Evolutionary conservation across 106 monocot genomes (phyloP), one percentile per base, ranked within the genome.

Genomic region (Dendrobium huoshanense): DNA sequence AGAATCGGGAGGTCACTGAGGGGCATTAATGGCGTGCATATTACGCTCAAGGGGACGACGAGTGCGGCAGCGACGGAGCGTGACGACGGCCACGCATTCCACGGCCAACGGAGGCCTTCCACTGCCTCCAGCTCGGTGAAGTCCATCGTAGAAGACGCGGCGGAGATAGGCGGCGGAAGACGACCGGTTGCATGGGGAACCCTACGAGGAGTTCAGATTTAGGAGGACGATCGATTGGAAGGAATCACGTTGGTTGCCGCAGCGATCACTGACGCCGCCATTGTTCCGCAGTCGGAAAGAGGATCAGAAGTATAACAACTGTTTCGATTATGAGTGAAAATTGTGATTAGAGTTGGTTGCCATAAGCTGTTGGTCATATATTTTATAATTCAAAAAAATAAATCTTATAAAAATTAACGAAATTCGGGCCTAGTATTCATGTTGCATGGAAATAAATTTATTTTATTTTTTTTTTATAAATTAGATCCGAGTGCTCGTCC

Each of bases 21-120:
- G 15, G 87, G 73, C 19, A 77, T 73, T 55, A 99, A 87, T 13
- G 99, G 99, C 9, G 92, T 90, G 88, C 75, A 88, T 79, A 99
- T 82, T 19, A 91, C 91, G 89, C 90, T 87, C 7, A 89, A 84
- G 47, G 98, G 98, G 54, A 99, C 83, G 73, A 95, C 89, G 29
- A 95, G 91, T 10, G 91, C 84, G 27, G 91, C 88, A 13, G 88
- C 87, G 17, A 88, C 83, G 75, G 90, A 75, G 18, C 87, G 61
- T 1, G 92, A 82, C 18, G 92, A 70, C 0, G 93, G 90, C 90
- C 89, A 92, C 22, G 92, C 55, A 76, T 92, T 84, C 92, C 92
- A 92, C 59, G 90, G 82, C 91, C 92, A 99, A 17, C 98, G 95
- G 75, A 99, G 91, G 58, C 95, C 98, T 79, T 99, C 98, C 58